Conservation (phyloP, 2,329 filamentous ascomycete genomes). For the Pyrenophora graminea region DNA sequence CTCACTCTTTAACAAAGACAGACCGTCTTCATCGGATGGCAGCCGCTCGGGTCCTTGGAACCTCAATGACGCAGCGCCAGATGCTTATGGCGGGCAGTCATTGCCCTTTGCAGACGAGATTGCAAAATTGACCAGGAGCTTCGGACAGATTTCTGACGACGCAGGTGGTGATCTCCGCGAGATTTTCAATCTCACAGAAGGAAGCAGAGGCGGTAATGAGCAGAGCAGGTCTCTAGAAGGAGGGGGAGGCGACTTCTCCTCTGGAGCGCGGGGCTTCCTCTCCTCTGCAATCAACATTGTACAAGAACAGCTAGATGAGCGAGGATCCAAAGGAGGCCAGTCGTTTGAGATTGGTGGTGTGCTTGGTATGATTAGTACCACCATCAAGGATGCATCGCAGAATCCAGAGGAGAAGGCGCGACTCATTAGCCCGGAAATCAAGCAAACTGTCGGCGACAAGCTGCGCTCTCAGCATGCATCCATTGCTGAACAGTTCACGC, state of each 20-base stretch:
- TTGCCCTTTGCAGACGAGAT: constrained; percentile 38
- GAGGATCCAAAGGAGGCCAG: constrained; percentile 17
- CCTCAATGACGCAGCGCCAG: constrained; percentile 33
- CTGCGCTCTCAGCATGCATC: constrained; percentile 32
- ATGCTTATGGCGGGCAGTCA: constrained; percentile 35
- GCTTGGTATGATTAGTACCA: constrained; percentile 33
- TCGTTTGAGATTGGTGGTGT: constrained; percentile 32
- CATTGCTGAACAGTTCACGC: constrained; percentile 38
- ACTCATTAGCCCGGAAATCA: constrained; percentile 39
- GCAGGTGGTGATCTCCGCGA: constrained; percentile 34
- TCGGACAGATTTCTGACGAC: constrained; percentile 34
- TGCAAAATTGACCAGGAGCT: constrained; percentile 35
- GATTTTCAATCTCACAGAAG: constrained; percentile 34
- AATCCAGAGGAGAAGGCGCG: constrained; percentile 38
- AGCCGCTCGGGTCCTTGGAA: constrained; percentile 25
- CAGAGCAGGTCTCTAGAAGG: constrained; percentile 19
- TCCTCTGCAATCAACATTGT: constrained; percentile 33
- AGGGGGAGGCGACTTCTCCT: constrained; percentile 14
- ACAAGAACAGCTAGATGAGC: constrained; percentile 31
- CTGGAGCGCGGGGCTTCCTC: constrained; percentile 30
- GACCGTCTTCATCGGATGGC: constrained; percentile 18
- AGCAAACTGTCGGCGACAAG: constrained; percentile 33
- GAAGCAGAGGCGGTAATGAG: constrained; percentile 13
- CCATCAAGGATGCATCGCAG: constrained; percentile 34
- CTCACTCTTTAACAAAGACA: constrained; percentile 33